Evolutionary conservation across 2,329 filamentous ascomycete genomes (phyloP).

Genomic region (Rhynchosporium graminicola): DNA sequence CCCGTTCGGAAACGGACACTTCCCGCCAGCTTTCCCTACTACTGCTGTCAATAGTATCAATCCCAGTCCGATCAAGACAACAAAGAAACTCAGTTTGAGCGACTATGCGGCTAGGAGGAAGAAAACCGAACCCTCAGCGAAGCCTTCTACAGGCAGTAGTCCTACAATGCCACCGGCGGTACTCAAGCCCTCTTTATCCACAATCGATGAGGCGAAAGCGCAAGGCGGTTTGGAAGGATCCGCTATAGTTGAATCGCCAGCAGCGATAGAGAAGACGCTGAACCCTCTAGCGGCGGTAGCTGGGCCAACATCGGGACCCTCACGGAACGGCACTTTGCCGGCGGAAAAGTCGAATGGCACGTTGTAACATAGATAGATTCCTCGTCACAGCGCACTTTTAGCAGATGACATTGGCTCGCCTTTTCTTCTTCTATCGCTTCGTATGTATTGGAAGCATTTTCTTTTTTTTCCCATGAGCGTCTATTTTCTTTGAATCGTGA

Average conservation of each 20-base stretch:
- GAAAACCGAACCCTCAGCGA: slow-evolving; percentile 31
- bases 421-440: slow-evolving; percentile 23
- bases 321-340: slow-evolving; percentile 22
- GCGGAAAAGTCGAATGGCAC: slow-evolving; percentile 33
- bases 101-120: slow-evolving; percentile 58
- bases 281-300: slow-evolving; percentile 27
- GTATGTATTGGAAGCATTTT: neutral
- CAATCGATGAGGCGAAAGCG: slow-evolving; percentile 46
- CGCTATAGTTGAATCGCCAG: slow-evolving; percentile 42
- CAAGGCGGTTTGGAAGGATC: slow-evolving; percentile 40
- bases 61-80: slow-evolving; percentile 59
- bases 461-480: slow-evolving; percentile 26
- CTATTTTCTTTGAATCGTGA: slow-evolving; percentile 19
- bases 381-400: slow-evolving; percentile 23
- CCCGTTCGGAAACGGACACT: slow-evolving; percentile 48
- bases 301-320: slow-evolving; percentile 20
- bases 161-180: slow-evolving; percentile 40
- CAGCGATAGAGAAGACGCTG: slow-evolving; percentile 37
- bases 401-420: slow-evolving; percentile 20
- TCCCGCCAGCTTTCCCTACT: slow-evolving; percentile 48
- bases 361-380: slow-evolving; percentile 44
- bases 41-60: slow-evolving; percentile 47
- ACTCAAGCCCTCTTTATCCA: slow-evolving; percentile 44
- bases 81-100: slow-evolving; percentile 65
- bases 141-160: slow-evolving; percentile 32